Base-by-base conservation (phyloP, 495 filamentous ascomycete genomes). In the Neurospora cerealis region DNA sequence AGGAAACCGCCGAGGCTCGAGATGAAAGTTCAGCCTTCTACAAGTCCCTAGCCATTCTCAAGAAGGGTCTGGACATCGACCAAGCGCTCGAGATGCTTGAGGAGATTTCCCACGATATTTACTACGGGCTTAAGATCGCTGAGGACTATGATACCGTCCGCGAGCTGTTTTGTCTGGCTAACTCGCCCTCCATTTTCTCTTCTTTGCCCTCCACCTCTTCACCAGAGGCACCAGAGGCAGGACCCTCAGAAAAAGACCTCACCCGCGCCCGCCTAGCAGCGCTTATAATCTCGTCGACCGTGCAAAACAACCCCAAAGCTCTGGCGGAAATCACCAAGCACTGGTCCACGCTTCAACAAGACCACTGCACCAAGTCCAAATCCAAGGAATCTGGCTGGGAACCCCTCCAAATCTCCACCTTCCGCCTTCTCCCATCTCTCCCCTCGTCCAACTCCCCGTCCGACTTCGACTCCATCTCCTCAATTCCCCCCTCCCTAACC, bases 221-320 rank as follows among this genome's bases (percentile, higher is more conserved):
- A 28, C 19, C 24, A 28, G 48, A 62, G 19, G 3, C 42, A 46
- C 3, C 42, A 46, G 42, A 46, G n/a, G 3, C 42, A 28, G 46
- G 9, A 13, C 11, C 48, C 21, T 15, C 21, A 9, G 69, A 66
- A 54, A 74, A 62, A 37, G 66, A 42, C 39, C 48, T 76, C 46
- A 54, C 75, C 76, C 80, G 84, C 69, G 74, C 86, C 80, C 75
- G 83, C 72, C 77, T 85, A 73, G 86, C 89, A 2, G 85, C 89
- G 10, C 79, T 86, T 2, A 85, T 88, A 72, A 77, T 92, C 3
- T 83, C 85, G 8, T 86, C 83, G 0, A 79, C 90, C 0, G 73
- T 89, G 34, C 88, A 89, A 72, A 92, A 92, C 80, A 92, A 92
- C 79, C 87, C 87, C 32, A 87, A 85, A 32, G 89, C 90, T 0